A percentile compares a stretch with the other conserved stretches of the same genome.
Evolutionary conservation across 78 protist genomes (phyloP).

Genomic region (Isochrysis galbana): DNA sequence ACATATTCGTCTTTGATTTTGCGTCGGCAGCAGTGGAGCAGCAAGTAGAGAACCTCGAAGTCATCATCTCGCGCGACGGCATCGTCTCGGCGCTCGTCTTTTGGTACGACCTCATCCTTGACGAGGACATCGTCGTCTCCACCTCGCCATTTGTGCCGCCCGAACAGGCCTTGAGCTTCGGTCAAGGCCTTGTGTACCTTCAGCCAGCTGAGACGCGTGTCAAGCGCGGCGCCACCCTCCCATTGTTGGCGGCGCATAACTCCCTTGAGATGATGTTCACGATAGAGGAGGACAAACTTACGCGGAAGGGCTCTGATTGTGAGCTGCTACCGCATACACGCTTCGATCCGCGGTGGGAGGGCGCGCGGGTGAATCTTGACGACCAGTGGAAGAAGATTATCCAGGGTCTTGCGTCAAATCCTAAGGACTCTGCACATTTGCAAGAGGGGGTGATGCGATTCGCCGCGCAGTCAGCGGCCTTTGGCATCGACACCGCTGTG

Average conservation of each 20-base stretch:
- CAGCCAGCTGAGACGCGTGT: slow-evolving; percentile 3
- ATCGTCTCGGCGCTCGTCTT: slow-evolving; percentile 18
- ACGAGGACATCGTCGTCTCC: slow-evolving; percentile 26
- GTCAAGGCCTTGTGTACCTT: background rate
- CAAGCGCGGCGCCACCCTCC: slow-evolving; percentile 5
- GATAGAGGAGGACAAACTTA: background rate
- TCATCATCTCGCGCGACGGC: slow-evolving; percentile 7
- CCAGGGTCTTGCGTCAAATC: background rate
- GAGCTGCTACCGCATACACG: background rate
- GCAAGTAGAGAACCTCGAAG: background rate
- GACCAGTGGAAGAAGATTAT: slow-evolving; percentile 16
- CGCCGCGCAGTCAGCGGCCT: slow-evolving; percentile 6
- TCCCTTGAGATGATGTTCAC: background rate
- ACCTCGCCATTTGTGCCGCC: background rate
- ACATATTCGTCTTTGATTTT: slow-evolving; percentile 21
- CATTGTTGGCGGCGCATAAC: background rate
- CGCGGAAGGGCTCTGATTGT: slow-evolving; percentile 3
- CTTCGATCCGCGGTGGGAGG: slow-evolving; percentile 28
- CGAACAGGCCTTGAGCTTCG: background rate
- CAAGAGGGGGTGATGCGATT: slow-evolving; percentile 4
- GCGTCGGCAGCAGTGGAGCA: background rate
- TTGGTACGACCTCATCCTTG: slow-evolving; percentile 21
- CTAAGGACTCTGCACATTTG: background rate
- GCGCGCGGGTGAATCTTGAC: slow-evolving; percentile 14
- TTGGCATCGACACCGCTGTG: background rate